These are phyloP conservation scores for Pseudonectria foliicola DNA, from an alignment of 2,329 filamentous ascomycete genomes.

Conservation along the genomic window DNA sequence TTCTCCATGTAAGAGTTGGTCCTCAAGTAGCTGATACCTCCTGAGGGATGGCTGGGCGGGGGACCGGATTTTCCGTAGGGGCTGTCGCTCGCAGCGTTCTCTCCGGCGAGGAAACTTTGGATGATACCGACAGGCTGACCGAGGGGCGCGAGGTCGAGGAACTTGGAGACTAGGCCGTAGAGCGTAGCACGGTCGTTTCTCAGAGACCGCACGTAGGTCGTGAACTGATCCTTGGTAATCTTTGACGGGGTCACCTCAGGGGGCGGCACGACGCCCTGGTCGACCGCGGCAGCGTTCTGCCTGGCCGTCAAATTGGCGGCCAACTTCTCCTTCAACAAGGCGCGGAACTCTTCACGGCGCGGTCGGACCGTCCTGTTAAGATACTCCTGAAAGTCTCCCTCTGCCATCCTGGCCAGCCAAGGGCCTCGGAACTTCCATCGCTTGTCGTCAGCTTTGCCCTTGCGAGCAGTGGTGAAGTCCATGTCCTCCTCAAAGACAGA, in stretches of 20 bases:
- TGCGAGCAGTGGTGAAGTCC: conserved; percentile 43
- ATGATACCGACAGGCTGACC: conserved; percentile 24
- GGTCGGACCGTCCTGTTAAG: conserved; percentile 46
- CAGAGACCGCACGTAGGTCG: conserved; percentile 44
- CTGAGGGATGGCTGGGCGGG: conserved; percentile 55
- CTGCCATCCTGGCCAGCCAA: conserved; percentile 56
- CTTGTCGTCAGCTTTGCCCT: conserved; percentile 33
- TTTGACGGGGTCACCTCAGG: conserved; percentile 23
- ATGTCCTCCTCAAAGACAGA: conserved; percentile 55
- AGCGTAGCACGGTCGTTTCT: conserved; percentile 45
- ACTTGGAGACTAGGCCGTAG: conserved; percentile 49
- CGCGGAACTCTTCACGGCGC: conserved; percentile 47
- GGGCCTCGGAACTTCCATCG: conserved; percentile 63
- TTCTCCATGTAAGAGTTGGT: conserved; percentile 49
- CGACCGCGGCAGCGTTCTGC: conserved; percentile 31
- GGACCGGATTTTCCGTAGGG: conserved; percentile 48
- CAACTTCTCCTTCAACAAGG: conserved; percentile 43
- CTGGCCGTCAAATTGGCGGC: conserved; percentile 38
- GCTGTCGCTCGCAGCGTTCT: conserved; percentile 22
- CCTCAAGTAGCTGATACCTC: conserved; percentile 54
- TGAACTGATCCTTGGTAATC: conserved; percentile 45
- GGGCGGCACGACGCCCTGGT: conserved; percentile 28
- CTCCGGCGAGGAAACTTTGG: conserved; percentile 18
- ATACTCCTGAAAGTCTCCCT: conserved; percentile 53
- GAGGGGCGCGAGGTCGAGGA: conserved; percentile 55